Base-by-base conservation (phyloP, 1,284 basidiomycete species). In the Ceratobasidium theobromae region DNA sequence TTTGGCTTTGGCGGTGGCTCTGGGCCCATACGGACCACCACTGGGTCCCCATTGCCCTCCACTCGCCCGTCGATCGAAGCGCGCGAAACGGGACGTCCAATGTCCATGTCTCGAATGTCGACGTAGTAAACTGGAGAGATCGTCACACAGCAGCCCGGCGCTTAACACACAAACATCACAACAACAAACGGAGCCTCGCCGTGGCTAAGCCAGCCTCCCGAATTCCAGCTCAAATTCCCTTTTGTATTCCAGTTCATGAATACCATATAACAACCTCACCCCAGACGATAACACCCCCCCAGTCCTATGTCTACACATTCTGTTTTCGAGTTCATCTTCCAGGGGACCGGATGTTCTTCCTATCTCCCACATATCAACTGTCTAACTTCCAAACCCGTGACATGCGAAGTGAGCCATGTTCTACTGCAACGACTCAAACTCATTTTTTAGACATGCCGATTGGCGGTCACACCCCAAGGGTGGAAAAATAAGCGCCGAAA, bases 401-500 rank as follows among this genome's bases (percentile, higher is more conserved):
- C 32, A 30, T 49, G 33, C 35, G 33, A 58, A 28, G 46, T 53
- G n/a, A 40, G 54, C 54, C 14, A 5, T 28, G 18, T 38, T 18
- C 27, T 1, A 30, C 4, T 25, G 32, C 23, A 30, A 28, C 35
- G 11, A 21, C 43, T 18, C 32, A 9, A 40, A 57, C 65, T 52
- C n/a, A 28, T 27, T 11, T 21, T 21, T 72, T 78, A 74, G 70
- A 85, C 88, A 0, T 91, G 88, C 72, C 76, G 84, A n/a, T 86
- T 86, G 4, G 86, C 86, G 3, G 76, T 87, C 45, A 80, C 71
- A 0, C 80, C 81, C 0, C 82, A 84, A 65, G 90, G 87, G 14
- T 85, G 84, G 78, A 88, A 85, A 75, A 93, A 93, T 71, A 82
- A 85, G 28, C 77, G 91, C 60, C 78, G 90, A 66, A 93, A 93